Conservation (phyloP, 2,329 filamentous ascomycete genomes). For the Blumeriella jaapii region DNA sequence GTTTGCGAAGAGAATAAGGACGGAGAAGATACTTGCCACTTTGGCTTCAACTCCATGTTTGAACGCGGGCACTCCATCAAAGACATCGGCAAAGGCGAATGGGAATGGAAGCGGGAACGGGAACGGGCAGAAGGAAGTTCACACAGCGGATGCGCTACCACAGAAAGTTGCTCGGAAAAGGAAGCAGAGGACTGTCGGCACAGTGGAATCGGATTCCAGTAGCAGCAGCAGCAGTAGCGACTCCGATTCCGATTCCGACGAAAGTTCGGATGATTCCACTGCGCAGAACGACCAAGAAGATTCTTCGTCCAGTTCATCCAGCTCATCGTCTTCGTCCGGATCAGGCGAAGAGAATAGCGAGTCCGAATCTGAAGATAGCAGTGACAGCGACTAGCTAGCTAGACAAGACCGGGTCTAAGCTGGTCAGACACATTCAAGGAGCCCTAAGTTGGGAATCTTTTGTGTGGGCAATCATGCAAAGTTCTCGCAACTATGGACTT, state of each 20-base stretch:
- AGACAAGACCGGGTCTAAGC: background rate
- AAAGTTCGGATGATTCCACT: constrained; percentile 10
- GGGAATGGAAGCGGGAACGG: constrained; percentile 12
- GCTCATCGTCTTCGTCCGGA: constrained; percentile 18
- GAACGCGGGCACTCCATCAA: constrained; percentile 3
- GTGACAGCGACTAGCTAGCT: constrained; percentile 11
- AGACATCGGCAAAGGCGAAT: constrained; percentile 6
- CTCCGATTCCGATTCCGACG: constrained; percentile 16
- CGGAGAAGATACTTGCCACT: constrained; percentile 45
- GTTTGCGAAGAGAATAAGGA: constrained; percentile 51
- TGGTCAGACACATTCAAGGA: background rate
- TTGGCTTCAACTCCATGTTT: constrained; percentile 26
- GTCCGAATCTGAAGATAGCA: constrained; percentile 12
- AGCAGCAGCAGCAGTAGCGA: constrained; percentile 15
- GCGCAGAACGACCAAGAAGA: constrained; percentile 8
- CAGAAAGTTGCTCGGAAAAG: constrained; percentile 35
- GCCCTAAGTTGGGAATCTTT: too few species aligned
- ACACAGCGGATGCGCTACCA: too few species aligned
- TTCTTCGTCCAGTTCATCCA: constrained; percentile 20
- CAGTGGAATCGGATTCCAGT: constrained; percentile 18
- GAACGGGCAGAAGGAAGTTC: too few species aligned
- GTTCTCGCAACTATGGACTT: too few species aligned
- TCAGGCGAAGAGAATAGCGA: constrained; percentile 16
- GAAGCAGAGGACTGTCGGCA: constrained; percentile 31
- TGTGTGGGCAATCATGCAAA: too few species aligned